Base-by-base conservation (phyloP, 2,329 filamentous ascomycete genomes). In the Grosmannia huntii region DNA sequence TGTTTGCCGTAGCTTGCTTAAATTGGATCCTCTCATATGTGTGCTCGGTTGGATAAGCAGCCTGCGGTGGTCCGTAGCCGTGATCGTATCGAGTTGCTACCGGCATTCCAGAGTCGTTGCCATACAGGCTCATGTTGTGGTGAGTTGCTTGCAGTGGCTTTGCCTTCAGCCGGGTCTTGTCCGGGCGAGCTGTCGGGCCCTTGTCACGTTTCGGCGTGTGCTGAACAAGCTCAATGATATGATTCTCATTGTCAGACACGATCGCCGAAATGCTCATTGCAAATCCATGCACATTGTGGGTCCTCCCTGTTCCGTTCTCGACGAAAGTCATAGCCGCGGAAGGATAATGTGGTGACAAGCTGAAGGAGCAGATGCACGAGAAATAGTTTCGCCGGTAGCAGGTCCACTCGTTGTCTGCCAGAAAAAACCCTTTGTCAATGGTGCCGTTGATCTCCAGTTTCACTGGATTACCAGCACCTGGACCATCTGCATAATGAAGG, bases 301-400 rank as follows among this genome's bases (percentile, higher is more conserved):
- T 72, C 28, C 83, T 78, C 19, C 73, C 71, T 11, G 81, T 75
- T 58, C 73, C 70, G 57, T 71, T 69, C 65, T 76, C 68, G 67
- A 76, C 76, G 73, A 85, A 72, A 44, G 79, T 75, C 60, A 82
- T 73, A 1, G 70, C 65, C n/a, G 72, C 67, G n/a, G 69, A 72
- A 1, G 73, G 71, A 56, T 72, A 74, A 59, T 75, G 72, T 1
- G 87, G 87, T 48, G 77, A 76, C 27, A 96, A 73, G 14, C 79
- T 80, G 71, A 86, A 96, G 3, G 86, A 89, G 69, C 89, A 92
- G 56, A 85, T 82, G 57, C 94, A 90, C 0, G 88, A 86, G 68
- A 96, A 94, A 71, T 96, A 96, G 69, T 96, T 96, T 50, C 91
- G 81, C 38, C 90, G 80, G 68, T 96, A 96, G 72, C 90, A 95